These are phyloP conservation scores for Verticillium nubilum DNA, from an alignment of 2,329 filamentous ascomycete genomes.

Conservation along the genomic window DNA sequence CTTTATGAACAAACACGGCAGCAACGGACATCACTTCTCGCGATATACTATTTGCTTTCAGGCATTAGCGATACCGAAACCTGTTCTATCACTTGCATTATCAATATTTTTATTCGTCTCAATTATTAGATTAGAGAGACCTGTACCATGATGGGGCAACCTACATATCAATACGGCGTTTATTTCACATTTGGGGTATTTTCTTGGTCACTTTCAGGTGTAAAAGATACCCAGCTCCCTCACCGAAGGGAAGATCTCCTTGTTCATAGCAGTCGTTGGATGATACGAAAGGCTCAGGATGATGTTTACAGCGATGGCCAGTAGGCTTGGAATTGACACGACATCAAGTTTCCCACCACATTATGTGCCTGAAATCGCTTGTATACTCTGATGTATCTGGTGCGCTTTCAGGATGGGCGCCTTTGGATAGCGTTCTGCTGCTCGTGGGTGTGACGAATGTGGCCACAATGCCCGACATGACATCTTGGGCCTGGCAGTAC, in stretches of 20 bases:
- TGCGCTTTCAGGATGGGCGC: no score
- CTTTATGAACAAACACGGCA: neutral
- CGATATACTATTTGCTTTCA: conserved; percentile 12
- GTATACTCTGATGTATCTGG: no score
- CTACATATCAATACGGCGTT: neutral
- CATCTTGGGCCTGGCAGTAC: no score
- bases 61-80: conserved; percentile 15
- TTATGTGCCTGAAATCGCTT: no score
- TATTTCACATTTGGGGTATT: neutral
- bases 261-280: neutral
- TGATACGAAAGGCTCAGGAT: neutral
- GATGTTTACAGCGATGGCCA: neutral
- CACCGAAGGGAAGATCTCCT: neutral
- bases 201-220: neutral
- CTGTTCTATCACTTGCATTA: no score
- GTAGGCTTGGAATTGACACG: no score
- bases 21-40: neutral
- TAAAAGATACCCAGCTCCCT: neutral
- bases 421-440: no score
- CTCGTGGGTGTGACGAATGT: no score
- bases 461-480: no score
- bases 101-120: no score
- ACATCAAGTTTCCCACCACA: no score
- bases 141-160: neutral
- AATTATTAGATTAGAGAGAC: neutral